A percentile compares a stretch with the other conserved stretches of the same genome.
Evolutionary conservation across 495 filamentous ascomycete species (phyloP).

Genomic region (Xylaria flabelliformis): DNA sequence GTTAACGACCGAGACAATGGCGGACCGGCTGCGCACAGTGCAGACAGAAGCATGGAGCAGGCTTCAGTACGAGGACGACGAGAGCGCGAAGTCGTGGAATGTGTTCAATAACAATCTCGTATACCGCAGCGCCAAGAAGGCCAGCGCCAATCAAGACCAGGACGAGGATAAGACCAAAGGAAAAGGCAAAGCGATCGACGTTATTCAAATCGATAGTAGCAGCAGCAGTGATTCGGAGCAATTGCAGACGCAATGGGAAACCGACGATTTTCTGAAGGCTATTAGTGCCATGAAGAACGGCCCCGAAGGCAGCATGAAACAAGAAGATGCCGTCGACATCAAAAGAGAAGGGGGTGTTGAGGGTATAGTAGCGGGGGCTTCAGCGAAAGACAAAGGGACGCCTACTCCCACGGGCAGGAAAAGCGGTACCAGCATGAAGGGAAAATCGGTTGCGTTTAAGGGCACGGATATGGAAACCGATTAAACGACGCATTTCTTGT

Average conservation of each 20-base stretch:
- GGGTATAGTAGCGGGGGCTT: conserved; percentile 29
- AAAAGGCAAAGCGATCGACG: conserved; percentile 35
- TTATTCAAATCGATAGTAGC: conserved; percentile 29
- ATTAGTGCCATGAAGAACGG: conserved; percentile 43
- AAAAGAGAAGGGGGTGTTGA: conserved; percentile 33
- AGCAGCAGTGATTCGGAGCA: conserved; percentile 38
- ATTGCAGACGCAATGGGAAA: conserved; percentile 46
- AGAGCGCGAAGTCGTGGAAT: conserved; percentile 50
- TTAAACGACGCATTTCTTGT: conserved; percentile 15
- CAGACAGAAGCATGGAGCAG: conserved; percentile 51
- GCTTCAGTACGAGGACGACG: conserved; percentile 53
- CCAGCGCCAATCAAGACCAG: conserved; percentile 6
- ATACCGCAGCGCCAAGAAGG: conserved; percentile 28
- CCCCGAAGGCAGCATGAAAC: conserved; percentile 26
- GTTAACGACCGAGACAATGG: conserved; percentile 53
- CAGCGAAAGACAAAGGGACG: conserved; percentile 16
- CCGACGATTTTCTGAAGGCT: conserved; percentile 47
- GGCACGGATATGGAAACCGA: conserved; percentile 24
- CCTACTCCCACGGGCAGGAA: conserved; percentile 24
- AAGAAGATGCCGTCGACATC: conserved; percentile 36
- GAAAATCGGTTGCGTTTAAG: conserved; percentile 40
- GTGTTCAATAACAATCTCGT: conserved; percentile 51
- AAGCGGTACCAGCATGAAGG: conserved; percentile 24
- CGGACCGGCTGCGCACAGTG: conserved; percentile 52
- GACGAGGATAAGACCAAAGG: conserved; percentile 14